A percentile compares a stretch with the other conserved stretches of the same genome.
phyloP scores from a whole-genome alignment of 495 filamentous ascomycete species.

The Sordaria brevicollis region DNA sequence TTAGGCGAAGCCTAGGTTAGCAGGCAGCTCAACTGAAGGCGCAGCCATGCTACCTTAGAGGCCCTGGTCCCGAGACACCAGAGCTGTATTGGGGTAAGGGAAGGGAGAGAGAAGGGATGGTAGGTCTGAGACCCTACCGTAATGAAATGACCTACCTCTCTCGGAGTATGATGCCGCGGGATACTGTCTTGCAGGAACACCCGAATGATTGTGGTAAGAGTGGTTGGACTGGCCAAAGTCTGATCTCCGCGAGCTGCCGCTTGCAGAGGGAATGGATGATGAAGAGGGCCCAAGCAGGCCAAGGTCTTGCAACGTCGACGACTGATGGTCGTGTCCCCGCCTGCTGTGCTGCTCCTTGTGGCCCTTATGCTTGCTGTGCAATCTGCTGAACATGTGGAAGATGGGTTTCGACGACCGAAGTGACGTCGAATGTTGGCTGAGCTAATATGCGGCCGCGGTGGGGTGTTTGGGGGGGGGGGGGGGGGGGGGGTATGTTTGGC shows the following conservation, averaged over 20 bases:
- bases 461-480: not conserved
- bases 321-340: constrained; percentile 21
- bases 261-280: constrained; percentile 26
- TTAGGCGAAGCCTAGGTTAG: not conserved
- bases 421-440: constrained; percentile 2
- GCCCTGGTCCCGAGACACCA: not conserved
- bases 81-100: not conserved
- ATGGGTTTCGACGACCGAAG: constrained; percentile 3
- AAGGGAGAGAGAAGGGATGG: not conserved
- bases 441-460: not conserved
- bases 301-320: constrained; percentile 30
- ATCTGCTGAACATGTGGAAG: constrained; percentile 41
- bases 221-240: constrained; percentile 19
- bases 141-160: constrained; percentile 29
- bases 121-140: not conserved
- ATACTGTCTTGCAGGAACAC: constrained; percentile 16
- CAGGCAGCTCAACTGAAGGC: constrained; percentile 1
- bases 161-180: constrained; percentile 27
- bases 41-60: not conserved
- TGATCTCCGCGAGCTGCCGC: constrained; percentile 22
- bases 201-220: constrained; percentile 17
- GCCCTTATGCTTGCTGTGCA: constrained; percentile 28
- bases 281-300: constrained; percentile 25
- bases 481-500: not conserved
- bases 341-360: constrained; percentile 25